A percentile compares a stretch with the other conserved stretches of the same genome.
Conservation (phyloP, 768 basidiomycete genomes). For the Scleroderma citrinum region DNA sequence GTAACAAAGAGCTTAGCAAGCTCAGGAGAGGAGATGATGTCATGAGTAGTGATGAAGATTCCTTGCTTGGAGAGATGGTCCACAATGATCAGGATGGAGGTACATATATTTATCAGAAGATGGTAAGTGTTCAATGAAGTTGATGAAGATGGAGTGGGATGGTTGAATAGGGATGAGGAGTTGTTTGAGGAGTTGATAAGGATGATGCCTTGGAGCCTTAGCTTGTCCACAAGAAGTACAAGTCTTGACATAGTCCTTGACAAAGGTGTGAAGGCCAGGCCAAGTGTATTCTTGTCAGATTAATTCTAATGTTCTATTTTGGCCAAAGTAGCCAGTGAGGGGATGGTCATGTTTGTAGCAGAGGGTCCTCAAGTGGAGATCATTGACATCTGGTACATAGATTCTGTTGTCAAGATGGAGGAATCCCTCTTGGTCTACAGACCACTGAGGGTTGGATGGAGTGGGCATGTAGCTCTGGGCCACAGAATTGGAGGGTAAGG, state of each 20-base stretch:
- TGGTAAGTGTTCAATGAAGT: conserved; percentile 32
- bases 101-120: conserved; percentile 26
- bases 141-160: conserved; percentile 23
- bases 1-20: conserved; percentile 3
- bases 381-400: neutral
- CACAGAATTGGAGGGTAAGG: neutral
- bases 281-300: neutral
- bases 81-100: conserved; percentile 13
- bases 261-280: neutral
- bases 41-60: conserved; percentile 9
- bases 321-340: neutral
- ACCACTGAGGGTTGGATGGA: neutral
- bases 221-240: conserved; percentile 29
- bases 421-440: neutral
- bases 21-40: conserved; percentile 7
- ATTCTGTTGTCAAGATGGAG: neutral
- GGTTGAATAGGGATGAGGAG: conserved; percentile 19
- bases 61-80: neutral
- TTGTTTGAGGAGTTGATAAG: conserved; percentile 29
- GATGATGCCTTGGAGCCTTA: conserved; percentile 30
- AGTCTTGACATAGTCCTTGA: conserved; percentile 16
- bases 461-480: neutral
- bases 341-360: conserved; percentile 18
- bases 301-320: neutral
- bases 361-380: conserved; percentile 25